phyloP scores from a whole-genome alignment of 2,329 filamentous ascomycete species.

The Aureobasidium mangrovei region DNA sequence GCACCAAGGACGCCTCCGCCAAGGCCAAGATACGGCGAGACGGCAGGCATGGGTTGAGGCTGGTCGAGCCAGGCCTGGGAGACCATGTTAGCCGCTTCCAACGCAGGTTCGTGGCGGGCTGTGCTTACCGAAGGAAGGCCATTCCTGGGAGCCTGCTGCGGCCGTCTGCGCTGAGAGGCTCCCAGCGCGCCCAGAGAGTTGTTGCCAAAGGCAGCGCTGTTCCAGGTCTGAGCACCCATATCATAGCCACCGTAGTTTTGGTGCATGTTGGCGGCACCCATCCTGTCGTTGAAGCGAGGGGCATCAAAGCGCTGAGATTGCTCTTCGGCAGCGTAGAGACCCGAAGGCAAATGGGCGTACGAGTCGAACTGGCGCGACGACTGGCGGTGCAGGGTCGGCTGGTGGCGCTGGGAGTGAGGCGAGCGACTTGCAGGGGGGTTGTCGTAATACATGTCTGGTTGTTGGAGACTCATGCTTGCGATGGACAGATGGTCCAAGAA shows the following conservation, averaged over 20 bases:
- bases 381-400: conserved; percentile 57
- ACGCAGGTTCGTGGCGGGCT: conserved; percentile 5
- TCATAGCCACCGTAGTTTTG: conserved; percentile 58
- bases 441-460: conserved; percentile 64
- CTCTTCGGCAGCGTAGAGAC: conserved; percentile 62
- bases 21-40: conserved; percentile 37
- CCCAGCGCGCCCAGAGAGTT: conserved; percentile 33
- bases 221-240: conserved; percentile 68
- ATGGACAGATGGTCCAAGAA: neutral
- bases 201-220: conserved; percentile 61
- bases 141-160: conserved; percentile 38
- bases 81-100: conserved; percentile 10
- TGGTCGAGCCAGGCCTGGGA: conserved; percentile 56
- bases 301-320: conserved; percentile 40
- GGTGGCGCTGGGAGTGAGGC: conserved; percentile 62
- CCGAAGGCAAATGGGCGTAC: conserved; percentile 53
- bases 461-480: conserved; percentile 17
- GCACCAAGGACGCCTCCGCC: conserved; percentile 22
- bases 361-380: conserved; percentile 65
- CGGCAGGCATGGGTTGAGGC: conserved; percentile 33
- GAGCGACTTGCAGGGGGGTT: conserved; percentile 58
- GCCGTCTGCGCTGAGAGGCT: conserved; percentile 39
- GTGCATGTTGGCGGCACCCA: conserved; percentile 39
- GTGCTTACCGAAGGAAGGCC: conserved; percentile 65
- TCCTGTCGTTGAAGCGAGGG: conserved; percentile 52